Conservation (phyloP, 805 yeast genomes). For the Kodamaea restingae region DNA sequence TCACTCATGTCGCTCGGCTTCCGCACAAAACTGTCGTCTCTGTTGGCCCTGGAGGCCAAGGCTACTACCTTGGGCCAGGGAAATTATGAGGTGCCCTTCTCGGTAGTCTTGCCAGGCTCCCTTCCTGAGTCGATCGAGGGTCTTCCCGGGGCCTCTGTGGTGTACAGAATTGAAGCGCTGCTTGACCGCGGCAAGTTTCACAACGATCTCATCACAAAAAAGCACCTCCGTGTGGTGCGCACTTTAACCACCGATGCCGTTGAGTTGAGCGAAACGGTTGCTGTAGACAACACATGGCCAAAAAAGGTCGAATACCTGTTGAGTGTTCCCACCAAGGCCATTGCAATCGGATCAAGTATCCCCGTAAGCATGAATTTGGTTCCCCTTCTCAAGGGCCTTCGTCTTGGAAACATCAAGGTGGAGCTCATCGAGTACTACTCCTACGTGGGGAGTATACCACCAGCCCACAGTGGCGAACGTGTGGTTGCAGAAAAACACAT, state of each 20-base stretch:
- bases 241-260: constrained; percentile 84
- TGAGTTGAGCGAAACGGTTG: constrained; percentile 85
- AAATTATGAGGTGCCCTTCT: constrained; percentile 87
- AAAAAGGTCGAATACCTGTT: constrained; percentile 85
- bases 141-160: constrained; percentile 69
- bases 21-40: constrained; percentile 26
- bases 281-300: constrained; percentile 96
- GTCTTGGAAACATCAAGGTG: constrained; percentile 68
- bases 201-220: constrained; percentile 58
- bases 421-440: constrained; percentile 65
- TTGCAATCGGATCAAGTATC: constrained; percentile 80
- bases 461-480: constrained; percentile 60
- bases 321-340: constrained; percentile 80
- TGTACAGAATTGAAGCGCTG: constrained; percentile 70
- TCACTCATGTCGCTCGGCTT: constrained; percentile 20
- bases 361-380: constrained; percentile 68
- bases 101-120: constrained; percentile 77
- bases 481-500: constrained; percentile 47
- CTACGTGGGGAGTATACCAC: constrained; percentile 55
- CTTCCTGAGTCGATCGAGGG: constrained; percentile 89
- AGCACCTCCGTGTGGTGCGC: constrained; percentile 75
- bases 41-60: constrained; percentile 17
- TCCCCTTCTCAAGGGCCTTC: constrained; percentile 78
- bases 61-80: constrained; percentile 57
- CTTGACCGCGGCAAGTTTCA: constrained; percentile 81